Evolutionary conservation across 495 filamentous ascomycete species (phyloP).

Genomic region (Chaetomidium leptoderma): DNA sequence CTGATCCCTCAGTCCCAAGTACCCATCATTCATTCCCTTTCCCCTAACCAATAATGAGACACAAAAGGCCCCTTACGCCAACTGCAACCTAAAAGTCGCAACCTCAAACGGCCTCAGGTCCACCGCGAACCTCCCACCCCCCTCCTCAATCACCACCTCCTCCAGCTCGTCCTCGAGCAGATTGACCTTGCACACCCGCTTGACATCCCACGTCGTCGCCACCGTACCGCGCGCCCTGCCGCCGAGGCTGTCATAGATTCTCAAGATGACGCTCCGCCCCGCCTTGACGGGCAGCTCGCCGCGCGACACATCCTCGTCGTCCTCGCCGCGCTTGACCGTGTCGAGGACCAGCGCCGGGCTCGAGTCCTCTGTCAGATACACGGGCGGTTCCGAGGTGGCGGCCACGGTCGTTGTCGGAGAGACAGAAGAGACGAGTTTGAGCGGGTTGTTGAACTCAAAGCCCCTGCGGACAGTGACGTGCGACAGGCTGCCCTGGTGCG

Average conservation of each 20-base stretch:
- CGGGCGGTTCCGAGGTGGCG: constrained; percentile 30
- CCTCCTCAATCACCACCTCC: constrained; percentile 49
- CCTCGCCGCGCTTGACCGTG: constrained; percentile 86
- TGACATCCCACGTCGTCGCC: constrained; percentile 60
- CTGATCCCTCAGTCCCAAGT: neutral
- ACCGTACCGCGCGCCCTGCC: constrained; percentile 68
- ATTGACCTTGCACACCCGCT: constrained; percentile 77
- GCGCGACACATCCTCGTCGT: constrained; percentile 80
- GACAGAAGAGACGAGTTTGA: constrained; percentile 48
- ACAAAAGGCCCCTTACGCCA: constrained; percentile 34
- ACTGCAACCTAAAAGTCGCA: constrained; percentile 71
- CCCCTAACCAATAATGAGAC: neutral
- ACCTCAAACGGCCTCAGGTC: constrained; percentile 85
- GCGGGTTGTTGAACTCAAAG: constrained; percentile 83
- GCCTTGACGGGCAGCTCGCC: constrained; percentile 63
- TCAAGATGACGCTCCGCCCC: constrained; percentile 73
- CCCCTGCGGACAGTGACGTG: constrained; percentile 74
- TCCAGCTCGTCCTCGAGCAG: constrained; percentile 67
- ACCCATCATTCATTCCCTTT: neutral
- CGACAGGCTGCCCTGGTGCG: constrained; percentile 69
- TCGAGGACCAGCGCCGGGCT: constrained; percentile 66
- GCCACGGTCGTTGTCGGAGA: constrained; percentile 31
- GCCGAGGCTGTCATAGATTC: constrained; percentile 89
- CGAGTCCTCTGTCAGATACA: constrained; percentile 53
- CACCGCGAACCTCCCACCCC: constrained; percentile 55